Percentiles rank a stretch among this genome's conserved stretches.
These are phyloP conservation scores for Chlamydomonas sp. DNA, from an alignment of 139 green algal genomes.

Conservation along the genomic window DNA sequence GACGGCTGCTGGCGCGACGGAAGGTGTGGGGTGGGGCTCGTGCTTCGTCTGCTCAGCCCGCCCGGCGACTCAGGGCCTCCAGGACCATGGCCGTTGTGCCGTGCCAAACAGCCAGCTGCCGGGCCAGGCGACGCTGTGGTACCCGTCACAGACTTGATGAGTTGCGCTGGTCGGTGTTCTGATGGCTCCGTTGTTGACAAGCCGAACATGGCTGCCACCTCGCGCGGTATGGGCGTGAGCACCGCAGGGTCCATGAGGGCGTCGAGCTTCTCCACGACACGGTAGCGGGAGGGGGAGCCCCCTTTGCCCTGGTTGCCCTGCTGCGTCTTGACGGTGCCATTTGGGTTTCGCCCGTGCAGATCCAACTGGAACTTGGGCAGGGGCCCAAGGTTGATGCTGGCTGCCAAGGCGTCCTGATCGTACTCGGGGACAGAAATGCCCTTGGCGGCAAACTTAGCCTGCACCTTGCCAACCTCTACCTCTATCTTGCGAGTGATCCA, in stretches of 20 bases:
- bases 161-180: no score
- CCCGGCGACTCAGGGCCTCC: no score
- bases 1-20: no score
- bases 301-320: background rate
- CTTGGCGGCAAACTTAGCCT: conserved; percentile 16
- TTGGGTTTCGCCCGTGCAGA: conserved; percentile 21
- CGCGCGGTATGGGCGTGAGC: conserved; percentile 1
- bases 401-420: background rate
- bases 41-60: no score
- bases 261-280: conserved; percentile 14
- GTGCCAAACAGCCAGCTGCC: no score
- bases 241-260: background rate
- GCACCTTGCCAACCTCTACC: conserved; percentile 30
- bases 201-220: background rate
- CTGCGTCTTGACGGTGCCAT: background rate
- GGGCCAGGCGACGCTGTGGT: no score
- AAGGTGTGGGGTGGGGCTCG: no score
- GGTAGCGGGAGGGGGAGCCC: background rate
- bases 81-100: no score
- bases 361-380: conserved; percentile 28
- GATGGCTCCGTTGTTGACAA: background rate
- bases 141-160: no score
- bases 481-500: conserved; percentile 29
- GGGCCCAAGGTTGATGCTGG: background rate
- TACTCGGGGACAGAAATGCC: conserved; percentile 1